Base-by-base conservation (phyloP, 164 flowering plant species). In the Brasenia schreberi region DNA sequence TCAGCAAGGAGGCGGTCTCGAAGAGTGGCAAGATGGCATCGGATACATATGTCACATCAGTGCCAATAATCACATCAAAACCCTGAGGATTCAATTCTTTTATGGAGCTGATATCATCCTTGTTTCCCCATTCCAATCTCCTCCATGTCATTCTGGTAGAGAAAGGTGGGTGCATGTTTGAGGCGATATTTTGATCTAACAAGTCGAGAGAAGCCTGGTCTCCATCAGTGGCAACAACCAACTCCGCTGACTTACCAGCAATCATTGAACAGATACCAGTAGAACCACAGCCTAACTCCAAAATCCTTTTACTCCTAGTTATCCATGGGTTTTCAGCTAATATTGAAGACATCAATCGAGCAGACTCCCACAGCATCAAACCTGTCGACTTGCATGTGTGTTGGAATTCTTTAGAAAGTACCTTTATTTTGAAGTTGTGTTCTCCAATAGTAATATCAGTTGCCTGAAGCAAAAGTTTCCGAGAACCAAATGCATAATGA, bases 331-430 rank as follows among this genome's bases (percentile, higher is more conserved):
- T 94, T 75, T 65, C 68, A 5, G 85, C 85, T n/a, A 94, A 81
- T 61, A 94, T 67, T n/a, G 81, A 77, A 62, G 95, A 90, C 94
- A 94, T 85, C 52, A 94, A 66, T n/a, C 80, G 84, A 72, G 97
- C 94, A 7, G 98, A 93, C 80, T 93, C 97, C 98, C 98, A 93
- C 42, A 90, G 80, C 96, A 94, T 89, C 74, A 94, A 74, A 63
- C 98, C 98, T 19, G 98, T 94, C 63, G 97, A 94, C 75, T 84
- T 86, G 94, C 98, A 94, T 5, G 93, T 93, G 75, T 94, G 98
- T 64, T 94, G 98, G 66, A 76, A 76, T 72, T 89, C 97, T 78
- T 76, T 86, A 19, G 91, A 74, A 19, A 90, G 76, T 53, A 83
- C 80, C 69, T 77, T 82, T 16, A 94, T 83, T 77, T 79, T 87